Conservation (phyloP, 2,329 filamentous ascomycete species). For the Monilinia laxa region DNA sequence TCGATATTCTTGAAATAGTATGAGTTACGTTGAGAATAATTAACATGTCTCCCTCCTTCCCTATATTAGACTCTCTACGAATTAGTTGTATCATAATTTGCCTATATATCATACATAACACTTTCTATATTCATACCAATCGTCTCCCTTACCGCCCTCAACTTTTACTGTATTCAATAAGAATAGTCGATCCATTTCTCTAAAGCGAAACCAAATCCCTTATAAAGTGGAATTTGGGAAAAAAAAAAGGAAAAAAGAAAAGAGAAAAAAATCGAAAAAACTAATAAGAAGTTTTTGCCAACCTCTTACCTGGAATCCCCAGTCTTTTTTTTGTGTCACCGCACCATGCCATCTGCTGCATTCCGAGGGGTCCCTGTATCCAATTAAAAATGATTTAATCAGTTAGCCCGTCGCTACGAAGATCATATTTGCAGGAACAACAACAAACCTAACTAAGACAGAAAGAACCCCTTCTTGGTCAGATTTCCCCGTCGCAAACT, state of each 20-base stretch:
- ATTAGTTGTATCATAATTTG: no score
- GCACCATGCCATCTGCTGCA: constrained; percentile 28
- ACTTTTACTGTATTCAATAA: not conserved
- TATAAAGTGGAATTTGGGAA: no score
- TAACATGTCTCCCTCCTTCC: no score
- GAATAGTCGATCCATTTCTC: not conserved
- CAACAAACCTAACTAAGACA: constrained; percentile 25
- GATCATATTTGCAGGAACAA: constrained; percentile 40
- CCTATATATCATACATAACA: no score
- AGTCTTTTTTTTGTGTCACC: constrained; percentile 19
- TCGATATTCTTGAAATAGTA: no score
- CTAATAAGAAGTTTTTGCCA: no score
- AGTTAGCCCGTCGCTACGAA: constrained; percentile 35
- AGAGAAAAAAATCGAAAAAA: no score
- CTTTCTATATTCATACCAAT: not conserved
- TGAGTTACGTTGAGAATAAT: no score
- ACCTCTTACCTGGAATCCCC: constrained; percentile 14
- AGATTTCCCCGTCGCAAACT: constrained; percentile 32
- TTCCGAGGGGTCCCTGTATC: constrained; percentile 33
- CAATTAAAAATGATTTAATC: constrained; percentile 29
- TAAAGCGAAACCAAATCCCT: not conserved
- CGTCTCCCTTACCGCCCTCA: constrained; percentile 8
- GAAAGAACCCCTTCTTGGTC: constrained; percentile 24
- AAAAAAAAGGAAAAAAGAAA: no score
- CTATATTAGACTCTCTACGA: no score